These are phyloP conservation scores for Ilyonectria mors-panacis DNA, from an alignment of 2,329 filamentous ascomycete genomes.

Conservation along the genomic window DNA sequence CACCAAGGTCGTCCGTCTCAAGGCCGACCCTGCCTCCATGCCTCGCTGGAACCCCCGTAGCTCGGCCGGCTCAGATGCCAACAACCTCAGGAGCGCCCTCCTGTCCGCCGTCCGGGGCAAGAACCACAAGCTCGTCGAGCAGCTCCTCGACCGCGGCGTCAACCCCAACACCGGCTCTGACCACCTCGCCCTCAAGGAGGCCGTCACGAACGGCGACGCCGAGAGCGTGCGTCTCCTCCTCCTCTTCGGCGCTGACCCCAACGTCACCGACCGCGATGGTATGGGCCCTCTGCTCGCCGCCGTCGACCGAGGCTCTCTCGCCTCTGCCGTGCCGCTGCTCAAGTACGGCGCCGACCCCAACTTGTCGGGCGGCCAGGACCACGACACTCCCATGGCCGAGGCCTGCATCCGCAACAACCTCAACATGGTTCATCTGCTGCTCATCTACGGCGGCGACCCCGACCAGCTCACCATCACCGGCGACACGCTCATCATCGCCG, in stretches of 20 bases:
- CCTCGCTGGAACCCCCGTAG: conserved; percentile 67
- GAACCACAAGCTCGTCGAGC: conserved; percentile 70
- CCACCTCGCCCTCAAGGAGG: conserved; percentile 66
- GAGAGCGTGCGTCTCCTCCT: conserved; percentile 70
- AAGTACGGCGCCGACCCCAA: conserved; percentile 76
- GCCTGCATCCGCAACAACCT: conserved; percentile 67
- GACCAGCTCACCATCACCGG: conserved; percentile 68
- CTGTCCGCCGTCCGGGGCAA: conserved; percentile 68
- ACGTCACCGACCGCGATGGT: conserved; percentile 63
- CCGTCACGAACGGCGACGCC: conserved; percentile 64
- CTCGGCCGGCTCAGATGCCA: conserved; percentile 58
- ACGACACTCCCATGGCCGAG: conserved; percentile 69
- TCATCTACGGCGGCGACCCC: conserved; percentile 73
- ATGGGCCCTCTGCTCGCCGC: conserved; percentile 66
- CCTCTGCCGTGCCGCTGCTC: conserved; percentile 71
- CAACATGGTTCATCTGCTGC: conserved; percentile 70
- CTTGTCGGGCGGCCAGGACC: conserved; percentile 62
- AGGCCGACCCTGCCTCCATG: conserved; percentile 65
- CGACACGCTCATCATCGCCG: conserved; percentile 72
- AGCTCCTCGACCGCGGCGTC: conserved; percentile 71
- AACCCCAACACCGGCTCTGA: conserved; percentile 64
- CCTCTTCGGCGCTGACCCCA: conserved; percentile 71
- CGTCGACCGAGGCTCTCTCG: conserved; percentile 67
- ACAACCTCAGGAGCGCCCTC: conserved; percentile 63
- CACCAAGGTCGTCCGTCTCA: conserved; percentile 61